phyloP scores from a whole-genome alignment of 148 eudicot genomes.

The Fagopyrum esculentum region DNA sequence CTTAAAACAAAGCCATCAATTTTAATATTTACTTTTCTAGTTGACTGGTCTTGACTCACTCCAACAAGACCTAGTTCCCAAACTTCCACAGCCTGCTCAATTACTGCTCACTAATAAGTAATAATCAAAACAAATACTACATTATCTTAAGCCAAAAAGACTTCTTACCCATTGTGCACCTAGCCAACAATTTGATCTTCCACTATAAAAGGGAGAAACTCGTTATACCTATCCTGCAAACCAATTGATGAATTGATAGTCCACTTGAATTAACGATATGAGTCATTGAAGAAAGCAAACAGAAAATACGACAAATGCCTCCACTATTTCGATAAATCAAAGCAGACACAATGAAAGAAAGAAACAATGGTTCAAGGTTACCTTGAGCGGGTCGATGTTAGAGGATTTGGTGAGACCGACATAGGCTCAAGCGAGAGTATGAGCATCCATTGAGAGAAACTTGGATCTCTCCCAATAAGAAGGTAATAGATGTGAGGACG shows the following conservation, averaged over 20 bases:
- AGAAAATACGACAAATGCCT: not conserved
- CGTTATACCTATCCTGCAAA: slow-evolving; percentile 52
- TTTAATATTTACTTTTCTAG: not conserved
- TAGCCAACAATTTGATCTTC: slow-evolving; percentile 61
- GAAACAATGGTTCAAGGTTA: too few species aligned
- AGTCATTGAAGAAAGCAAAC: not conserved
- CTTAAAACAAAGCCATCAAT: slow-evolving; percentile 3
- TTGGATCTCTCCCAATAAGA: too few species aligned
- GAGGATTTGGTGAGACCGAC: too few species aligned
- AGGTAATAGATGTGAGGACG: too few species aligned
- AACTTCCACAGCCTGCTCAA: too few species aligned
- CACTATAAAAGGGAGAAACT: slow-evolving; percentile 65
- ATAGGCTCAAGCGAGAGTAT: too few species aligned
- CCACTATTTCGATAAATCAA: slow-evolving; percentile 70
- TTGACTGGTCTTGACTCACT: not conserved
- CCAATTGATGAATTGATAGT: not conserved
- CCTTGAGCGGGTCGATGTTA: too few species aligned
- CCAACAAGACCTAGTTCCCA: not conserved
- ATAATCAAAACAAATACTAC: too few species aligned
- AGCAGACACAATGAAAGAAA: too few species aligned
- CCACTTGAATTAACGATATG: not conserved
- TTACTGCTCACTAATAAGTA: too few species aligned
- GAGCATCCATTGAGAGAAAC: too few species aligned
- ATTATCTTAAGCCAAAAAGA: not conserved
- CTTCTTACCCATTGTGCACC: slow-evolving; percentile 50